Percentiles rank a stretch among this genome's conserved stretches.
Evolutionary conservation across 768 basidiomycete species (phyloP).

Genomic region (Mycena kentingensis): DNA sequence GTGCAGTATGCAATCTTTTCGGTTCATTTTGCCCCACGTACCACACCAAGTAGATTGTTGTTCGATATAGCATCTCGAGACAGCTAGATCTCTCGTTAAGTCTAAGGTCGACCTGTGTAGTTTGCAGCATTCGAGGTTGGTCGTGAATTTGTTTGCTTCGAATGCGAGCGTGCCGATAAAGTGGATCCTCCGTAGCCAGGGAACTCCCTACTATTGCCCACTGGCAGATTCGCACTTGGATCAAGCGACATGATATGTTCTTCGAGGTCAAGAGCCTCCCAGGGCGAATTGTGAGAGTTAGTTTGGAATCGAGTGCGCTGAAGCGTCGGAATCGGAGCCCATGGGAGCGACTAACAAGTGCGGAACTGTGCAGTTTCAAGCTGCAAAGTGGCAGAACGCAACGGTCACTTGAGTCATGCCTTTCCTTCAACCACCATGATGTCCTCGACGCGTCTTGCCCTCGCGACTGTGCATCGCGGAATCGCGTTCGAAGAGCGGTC

Average conservation of each 20-base stretch:
- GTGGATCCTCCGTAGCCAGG: slow-evolving; percentile 59
- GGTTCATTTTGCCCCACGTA: no score
- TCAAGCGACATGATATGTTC: slow-evolving; percentile 37
- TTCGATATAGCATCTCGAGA: no score
- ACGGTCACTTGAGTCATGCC: no score
- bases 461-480: slow-evolving; percentile 69
- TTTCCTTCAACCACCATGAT: no score
- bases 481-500: slow-evolving; percentile 74
- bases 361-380: no score
- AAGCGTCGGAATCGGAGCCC: no score
- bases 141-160: slow-evolving; percentile 14
- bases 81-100: no score
- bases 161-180: slow-evolving; percentile 46
- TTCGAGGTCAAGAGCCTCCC: slow-evolving; percentile 62
- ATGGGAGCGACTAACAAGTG: no score
- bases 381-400: no score
- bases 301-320: not conserved
- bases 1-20: no score
- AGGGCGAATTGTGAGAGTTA: slow-evolving; percentile 48
- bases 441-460: not conserved
- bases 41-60: no score
- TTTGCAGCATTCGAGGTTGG: slow-evolving; percentile 50
- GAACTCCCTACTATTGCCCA: slow-evolving; percentile 40
- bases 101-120: slow-evolving; percentile 59
- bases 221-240: slow-evolving; percentile 38